Percentiles rank a stretch among this genome's conserved stretches.
phyloP scores from a whole-genome alignment of 169 alveolate species.

The Plasmodium cynomolgi region DNA sequence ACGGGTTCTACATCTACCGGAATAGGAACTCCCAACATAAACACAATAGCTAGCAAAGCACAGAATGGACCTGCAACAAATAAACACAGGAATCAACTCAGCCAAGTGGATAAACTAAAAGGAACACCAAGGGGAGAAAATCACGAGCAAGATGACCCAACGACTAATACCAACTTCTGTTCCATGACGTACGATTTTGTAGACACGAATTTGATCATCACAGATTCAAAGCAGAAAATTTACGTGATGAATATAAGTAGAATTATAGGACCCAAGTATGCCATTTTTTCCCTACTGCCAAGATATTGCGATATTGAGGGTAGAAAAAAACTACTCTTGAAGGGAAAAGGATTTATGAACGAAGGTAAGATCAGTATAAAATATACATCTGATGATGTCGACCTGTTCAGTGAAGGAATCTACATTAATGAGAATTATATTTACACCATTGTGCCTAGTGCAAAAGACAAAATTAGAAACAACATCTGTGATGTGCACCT shows the following conservation, averaged over 20 bases:
- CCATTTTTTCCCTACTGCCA: slow-evolving; percentile 46
- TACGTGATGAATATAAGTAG: slow-evolving; percentile 57
- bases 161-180: slow-evolving; percentile 17
- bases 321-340: slow-evolving; percentile 35
- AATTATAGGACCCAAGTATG: slow-evolving; percentile 69
- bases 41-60: not conserved
- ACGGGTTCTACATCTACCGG: not conserved
- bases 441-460: slow-evolving; percentile 59
- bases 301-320: slow-evolving; percentile 51
- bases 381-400: slow-evolving; percentile 32
- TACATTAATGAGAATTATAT: slow-evolving; percentile 69
- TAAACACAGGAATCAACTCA: not conserved
- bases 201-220: slow-evolving; percentile 39
- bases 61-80: not conserved
- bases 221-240: slow-evolving; percentile 34
- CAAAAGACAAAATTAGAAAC: slow-evolving; percentile 35
- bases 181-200: slow-evolving; percentile 61
- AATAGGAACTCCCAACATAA: not conserved
- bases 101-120: not conserved
- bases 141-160: not conserved
- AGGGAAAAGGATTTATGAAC: slow-evolving; percentile 64
- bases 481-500: slow-evolving; percentile 57
- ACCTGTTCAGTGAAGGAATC: slow-evolving; percentile 53
- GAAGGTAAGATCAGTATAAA: slow-evolving; percentile 49
- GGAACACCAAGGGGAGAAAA: not conserved